Evolutionary conservation across 495 filamentous ascomycete genomes (phyloP).

Genomic region (Tuber indicum): DNA sequence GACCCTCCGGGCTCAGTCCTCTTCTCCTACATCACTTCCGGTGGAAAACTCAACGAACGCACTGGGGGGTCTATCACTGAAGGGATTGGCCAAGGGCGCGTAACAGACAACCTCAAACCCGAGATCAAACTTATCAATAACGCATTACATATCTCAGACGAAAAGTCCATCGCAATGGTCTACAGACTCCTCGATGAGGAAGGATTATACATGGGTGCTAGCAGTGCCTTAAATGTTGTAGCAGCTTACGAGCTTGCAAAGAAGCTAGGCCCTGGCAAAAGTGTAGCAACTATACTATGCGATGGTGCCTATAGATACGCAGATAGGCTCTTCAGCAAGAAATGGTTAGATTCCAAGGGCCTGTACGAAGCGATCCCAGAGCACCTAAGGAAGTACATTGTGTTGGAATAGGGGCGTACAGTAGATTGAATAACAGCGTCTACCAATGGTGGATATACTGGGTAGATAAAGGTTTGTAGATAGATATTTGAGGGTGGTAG

Average conservation of each 20-base stretch:
- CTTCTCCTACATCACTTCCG: slow-evolving; percentile 81
- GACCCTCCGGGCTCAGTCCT: slow-evolving; percentile 90
- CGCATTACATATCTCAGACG: slow-evolving; percentile 78
- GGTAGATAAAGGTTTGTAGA: background rate
- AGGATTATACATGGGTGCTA: slow-evolving; percentile 91
- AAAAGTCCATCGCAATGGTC: slow-evolving; percentile 95
- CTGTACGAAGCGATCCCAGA: slow-evolving; percentile 75
- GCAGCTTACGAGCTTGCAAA: slow-evolving; percentile 91
- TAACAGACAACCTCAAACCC: slow-evolving; percentile 84
- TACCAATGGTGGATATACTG: background rate
- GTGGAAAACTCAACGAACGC: slow-evolving; percentile 75
- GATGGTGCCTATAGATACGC: slow-evolving; percentile 97
- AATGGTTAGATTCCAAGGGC: slow-evolving; percentile 81
- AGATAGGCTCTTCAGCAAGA: slow-evolving; percentile 79
- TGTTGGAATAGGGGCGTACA: slow-evolving; percentile 56
- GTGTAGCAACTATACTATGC: slow-evolving; percentile 86
- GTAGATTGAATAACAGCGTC: background rate
- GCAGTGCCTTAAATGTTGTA: slow-evolving; percentile 85
- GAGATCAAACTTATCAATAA: slow-evolving; percentile 82
- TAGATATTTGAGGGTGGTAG: background rate
- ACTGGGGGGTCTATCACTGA: slow-evolving; percentile 87
- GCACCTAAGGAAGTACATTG: slow-evolving; percentile 84
- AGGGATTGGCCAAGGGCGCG: slow-evolving; percentile 93
- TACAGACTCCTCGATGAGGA: slow-evolving; percentile 96
- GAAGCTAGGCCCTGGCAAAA: slow-evolving; percentile 80